These are phyloP conservation scores for Hypoxylon crocopeplum DNA, from an alignment of 495 filamentous ascomycete species.

Conservation along the genomic window DNA sequence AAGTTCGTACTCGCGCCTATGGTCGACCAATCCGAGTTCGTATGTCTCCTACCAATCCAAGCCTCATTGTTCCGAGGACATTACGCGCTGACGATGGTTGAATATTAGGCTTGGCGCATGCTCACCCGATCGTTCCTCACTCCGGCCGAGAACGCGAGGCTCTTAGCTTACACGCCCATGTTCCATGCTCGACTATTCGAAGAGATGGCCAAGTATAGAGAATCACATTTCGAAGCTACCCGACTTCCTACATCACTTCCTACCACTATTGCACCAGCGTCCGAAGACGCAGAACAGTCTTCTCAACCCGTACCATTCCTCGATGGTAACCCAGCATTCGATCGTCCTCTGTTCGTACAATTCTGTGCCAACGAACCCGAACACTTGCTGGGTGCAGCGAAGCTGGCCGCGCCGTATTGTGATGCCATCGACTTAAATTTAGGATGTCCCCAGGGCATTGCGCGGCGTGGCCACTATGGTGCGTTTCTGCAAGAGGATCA, in stretches of 20 bases:
- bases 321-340: conserved; percentile 82
- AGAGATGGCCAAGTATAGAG: conserved; percentile 75
- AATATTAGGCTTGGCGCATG: conserved; percentile 85
- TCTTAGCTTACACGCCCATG: conserved; percentile 94
- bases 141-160: conserved; percentile 57
- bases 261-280: conserved; percentile 21
- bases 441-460: conserved; percentile 98
- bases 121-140: conserved; percentile 89
- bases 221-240: conserved; percentile 76
- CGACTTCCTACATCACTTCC: conserved; percentile 28
- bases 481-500: conserved; percentile 95
- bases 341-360: conserved; percentile 92
- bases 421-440: conserved; percentile 97
- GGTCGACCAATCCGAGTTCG: conserved; percentile 98
- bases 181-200: conserved; percentile 86
- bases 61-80: background rate
- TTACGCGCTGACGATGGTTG: conserved; percentile 21
- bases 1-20: conserved; percentile 93
- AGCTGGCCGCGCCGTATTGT: conserved; percentile 78
- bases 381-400: conserved; percentile 76
- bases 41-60: conserved; percentile 51
- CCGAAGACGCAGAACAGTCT: conserved; percentile 4
- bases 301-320: conserved; percentile 57
- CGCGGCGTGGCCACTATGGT: conserved; percentile 86
- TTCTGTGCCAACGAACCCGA: conserved; percentile 93